These are phyloP conservation scores for Oryza nivara DNA, from an alignment of 176 grass and related monocot species.

Conservation along the genomic window DNA sequence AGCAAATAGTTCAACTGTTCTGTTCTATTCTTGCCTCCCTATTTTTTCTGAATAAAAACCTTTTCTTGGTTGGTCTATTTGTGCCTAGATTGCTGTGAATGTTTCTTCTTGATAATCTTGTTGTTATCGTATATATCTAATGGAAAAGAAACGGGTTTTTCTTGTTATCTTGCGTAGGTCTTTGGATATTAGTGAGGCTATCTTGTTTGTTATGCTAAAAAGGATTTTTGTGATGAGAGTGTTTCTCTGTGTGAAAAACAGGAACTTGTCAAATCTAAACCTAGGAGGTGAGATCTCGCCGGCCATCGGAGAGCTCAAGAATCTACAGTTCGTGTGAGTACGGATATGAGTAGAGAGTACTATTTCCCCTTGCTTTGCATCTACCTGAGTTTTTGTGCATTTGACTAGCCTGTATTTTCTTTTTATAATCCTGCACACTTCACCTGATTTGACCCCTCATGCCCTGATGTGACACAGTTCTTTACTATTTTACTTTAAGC, in stretches of 20 bases:
- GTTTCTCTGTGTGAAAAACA: constrained; percentile 45
- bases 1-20: not conserved
- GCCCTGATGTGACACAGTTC: constrained; percentile 46
- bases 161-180: not conserved
- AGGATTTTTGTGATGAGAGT: constrained; percentile 13
- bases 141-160: not conserved
- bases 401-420: constrained; percentile 30
- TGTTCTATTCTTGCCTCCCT: not conserved
- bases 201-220: not conserved
- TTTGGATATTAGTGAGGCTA: not conserved
- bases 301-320: constrained; percentile 75
- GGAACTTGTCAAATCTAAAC: constrained; percentile 96
- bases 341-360: constrained; percentile 13
- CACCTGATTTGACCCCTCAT: constrained; percentile 45
- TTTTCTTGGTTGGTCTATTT: not conserved
- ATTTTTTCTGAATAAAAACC: not conserved
- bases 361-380: constrained; percentile 23
- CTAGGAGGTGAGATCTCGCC: constrained; percentile 97
- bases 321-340: constrained; percentile 69
- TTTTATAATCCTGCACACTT: constrained; percentile 39
- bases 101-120: not conserved
- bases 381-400: constrained; percentile 43
- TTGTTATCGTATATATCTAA: not conserved
- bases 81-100: not conserved
- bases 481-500: constrained; percentile 47